These are phyloP conservation scores for Trypanosoma congolense DNA, from an alignment of 208 protist genomes.

Conservation along the genomic window DNA sequence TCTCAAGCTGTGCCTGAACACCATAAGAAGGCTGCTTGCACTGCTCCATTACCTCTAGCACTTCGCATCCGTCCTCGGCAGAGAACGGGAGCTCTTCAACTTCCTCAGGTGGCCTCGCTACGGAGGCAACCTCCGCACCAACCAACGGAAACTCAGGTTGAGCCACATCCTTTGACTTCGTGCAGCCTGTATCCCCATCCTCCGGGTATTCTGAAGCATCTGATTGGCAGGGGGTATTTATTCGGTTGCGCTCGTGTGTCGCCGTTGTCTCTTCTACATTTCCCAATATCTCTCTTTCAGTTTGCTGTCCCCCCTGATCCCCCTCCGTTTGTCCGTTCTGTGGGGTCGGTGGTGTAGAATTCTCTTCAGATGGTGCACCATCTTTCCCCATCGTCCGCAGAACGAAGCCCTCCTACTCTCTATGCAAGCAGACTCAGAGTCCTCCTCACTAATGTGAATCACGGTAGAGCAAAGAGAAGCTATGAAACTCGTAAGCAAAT, in stretches of 20 bases:
- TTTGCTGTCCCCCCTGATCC: not conserved
- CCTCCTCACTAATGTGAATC: no score
- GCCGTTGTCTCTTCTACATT: slow-evolving; percentile 2
- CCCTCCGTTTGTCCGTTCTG: slow-evolving; percentile 1
- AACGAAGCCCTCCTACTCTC: not conserved
- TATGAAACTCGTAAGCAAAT: no score
- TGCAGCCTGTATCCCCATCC: no score
- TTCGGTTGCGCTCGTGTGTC: not conserved
- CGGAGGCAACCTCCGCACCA: slow-evolving; percentile 23
- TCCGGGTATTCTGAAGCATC: not conserved
- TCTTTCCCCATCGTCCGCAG: slow-evolving; percentile 9
- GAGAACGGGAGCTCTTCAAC: slow-evolving; percentile 9
- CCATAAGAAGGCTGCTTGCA: slow-evolving; percentile 14
- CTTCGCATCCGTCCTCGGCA: not conserved
- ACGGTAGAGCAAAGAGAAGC: no score
- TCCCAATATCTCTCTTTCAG: not conserved
- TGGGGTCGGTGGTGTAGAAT: not conserved
- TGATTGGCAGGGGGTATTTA: not conserved
- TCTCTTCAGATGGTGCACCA: slow-evolving; percentile 4
- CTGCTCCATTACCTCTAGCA: slow-evolving; percentile 2
- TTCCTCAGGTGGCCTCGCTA: not conserved
- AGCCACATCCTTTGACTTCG: not conserved
- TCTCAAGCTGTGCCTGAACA: slow-evolving; percentile 11
- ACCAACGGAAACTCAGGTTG: slow-evolving; percentile 12
- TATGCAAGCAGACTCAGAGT: not conserved